Base-by-base conservation (phyloP, 805 yeast genomes). In the Myxozyma melibiosi region DNA sequence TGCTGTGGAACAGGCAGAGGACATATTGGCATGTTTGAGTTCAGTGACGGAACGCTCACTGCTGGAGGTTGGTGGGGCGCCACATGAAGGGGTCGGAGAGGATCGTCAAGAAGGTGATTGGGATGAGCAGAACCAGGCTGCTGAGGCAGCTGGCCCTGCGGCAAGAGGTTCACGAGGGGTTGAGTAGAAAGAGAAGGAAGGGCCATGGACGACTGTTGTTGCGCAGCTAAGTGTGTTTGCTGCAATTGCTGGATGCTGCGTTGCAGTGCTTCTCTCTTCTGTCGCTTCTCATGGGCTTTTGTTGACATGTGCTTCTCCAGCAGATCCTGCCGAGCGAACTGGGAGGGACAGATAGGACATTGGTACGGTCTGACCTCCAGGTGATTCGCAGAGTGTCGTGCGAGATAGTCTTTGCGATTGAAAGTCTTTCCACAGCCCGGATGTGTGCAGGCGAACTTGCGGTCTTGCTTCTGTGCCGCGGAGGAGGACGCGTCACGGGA, bases 301-400 rank as follows among this genome's bases (percentile, higher is more conserved):
- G 66, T 63, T 1, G 51, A 47, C 43, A 57, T 48, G 22, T 65
- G 66, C 65, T 70, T 70, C 37, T 65, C 67, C 22, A 70, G 63
- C 42, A 70, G 53, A 52, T 70, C 73, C 31, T 61, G 67, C 25
- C 73, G 58, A 1, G 73, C 70, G 51, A 70, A 70, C 30, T 61
- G 45, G 13, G 63, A 53, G 5, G 65, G 58, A 48, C 73, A 70
- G 20, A 53, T 50, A 11, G 62, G 55, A 50, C 73, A 70, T 35
- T 62, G 61, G 46, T 55, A 69, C n/a, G 73, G 72, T 24, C 63
- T 54, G 30, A 67, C 68, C 0, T 58, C 59, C 39, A 63, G 64
- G 42, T 66, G 70, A 50, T 67, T 67, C 9, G 57, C 65, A 22
- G 67, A 63, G 50, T 67, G 70, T 11, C 70, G 57, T 9, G 57